Conservation (phyloP, 768 basidiomycete species). For the Pleurotus tuoliensis region DNA sequence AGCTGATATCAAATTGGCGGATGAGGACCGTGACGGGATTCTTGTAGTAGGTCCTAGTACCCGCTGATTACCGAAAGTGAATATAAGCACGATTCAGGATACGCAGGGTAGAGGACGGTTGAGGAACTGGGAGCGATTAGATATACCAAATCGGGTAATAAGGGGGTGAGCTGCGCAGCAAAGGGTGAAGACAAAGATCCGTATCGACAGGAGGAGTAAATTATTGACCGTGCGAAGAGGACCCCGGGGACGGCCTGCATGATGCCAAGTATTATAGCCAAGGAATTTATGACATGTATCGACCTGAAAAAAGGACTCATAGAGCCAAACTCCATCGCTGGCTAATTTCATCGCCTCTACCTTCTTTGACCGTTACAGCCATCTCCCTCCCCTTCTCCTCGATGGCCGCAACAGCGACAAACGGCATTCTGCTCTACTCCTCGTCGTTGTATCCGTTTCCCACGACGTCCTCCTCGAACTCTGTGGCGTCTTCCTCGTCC, state of each 20-base stretch:
- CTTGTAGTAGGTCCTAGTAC: no score
- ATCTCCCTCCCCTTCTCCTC: not conserved
- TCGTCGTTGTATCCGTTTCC: conserved; percentile 1
- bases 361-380: not conserved
- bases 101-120: not conserved
- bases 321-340: not conserved
- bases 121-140: no score
- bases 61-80: no score
- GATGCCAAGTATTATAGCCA: conserved; percentile 6
- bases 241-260: conserved; percentile 5
- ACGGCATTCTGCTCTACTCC: not conserved
- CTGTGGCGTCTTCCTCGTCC: not conserved
- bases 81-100: not conserved
- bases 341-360: not conserved
- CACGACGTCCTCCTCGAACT: not conserved
- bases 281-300: conserved; percentile 1
- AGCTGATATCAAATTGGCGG: no score
- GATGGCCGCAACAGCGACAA: conserved; percentile 2
- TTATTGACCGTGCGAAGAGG: not conserved
- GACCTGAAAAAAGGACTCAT: not conserved
- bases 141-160: no score
- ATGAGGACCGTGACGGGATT: no score
- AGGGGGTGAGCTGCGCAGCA: not conserved
- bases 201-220: not conserved
- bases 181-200: conserved; percentile 1